Conservation (phyloP, 139 green algal species). For the Chlamydomonas sphaeroides region DNA sequence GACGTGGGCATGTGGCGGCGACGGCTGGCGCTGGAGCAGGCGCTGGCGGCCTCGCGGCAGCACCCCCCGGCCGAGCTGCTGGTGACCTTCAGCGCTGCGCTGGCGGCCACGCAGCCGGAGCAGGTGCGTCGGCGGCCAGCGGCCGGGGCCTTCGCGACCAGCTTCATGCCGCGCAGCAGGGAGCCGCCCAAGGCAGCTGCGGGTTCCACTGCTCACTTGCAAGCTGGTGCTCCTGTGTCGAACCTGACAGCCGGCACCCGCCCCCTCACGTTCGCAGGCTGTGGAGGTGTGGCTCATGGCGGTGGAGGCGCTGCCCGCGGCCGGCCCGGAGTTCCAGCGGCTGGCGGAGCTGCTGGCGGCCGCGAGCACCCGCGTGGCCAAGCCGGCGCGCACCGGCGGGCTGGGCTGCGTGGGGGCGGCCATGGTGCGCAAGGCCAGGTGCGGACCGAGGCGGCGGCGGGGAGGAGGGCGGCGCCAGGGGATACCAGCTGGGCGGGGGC, state of each 20-base stretch:
- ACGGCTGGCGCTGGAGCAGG: conserved; percentile 51
- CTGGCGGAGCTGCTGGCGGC: conserved; percentile 12
- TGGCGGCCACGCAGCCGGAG: conserved; percentile 30
- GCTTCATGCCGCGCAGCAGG: no score
- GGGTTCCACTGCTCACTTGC: no score
- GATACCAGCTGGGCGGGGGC: no score
- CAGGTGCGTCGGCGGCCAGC: not conserved
- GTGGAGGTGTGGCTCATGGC: conserved; percentile 12
- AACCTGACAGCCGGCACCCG: no score
- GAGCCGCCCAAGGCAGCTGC: no score
- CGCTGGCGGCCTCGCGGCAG: no score
- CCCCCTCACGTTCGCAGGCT: not conserved
- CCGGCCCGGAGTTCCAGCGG: not conserved
- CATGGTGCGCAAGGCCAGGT: conserved; percentile 38
- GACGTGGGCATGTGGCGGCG: conserved; percentile 50
- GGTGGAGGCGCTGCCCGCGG: not conserved
- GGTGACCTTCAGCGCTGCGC: conserved; percentile 1
- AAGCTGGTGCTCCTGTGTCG: no score
- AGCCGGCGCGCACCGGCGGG: not conserved
- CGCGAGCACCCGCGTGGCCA: conserved; percentile 18
- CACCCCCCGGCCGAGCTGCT: conserved; percentile 19
- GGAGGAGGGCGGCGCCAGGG: not conserved
- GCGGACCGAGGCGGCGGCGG: not conserved
- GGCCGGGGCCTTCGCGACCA: no score
- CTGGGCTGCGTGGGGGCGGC: conserved; percentile 8